Evolutionary conservation across 2,329 filamentous ascomycete species (phyloP).

Genomic region (Pseudogymnoascus sp.): DNA sequence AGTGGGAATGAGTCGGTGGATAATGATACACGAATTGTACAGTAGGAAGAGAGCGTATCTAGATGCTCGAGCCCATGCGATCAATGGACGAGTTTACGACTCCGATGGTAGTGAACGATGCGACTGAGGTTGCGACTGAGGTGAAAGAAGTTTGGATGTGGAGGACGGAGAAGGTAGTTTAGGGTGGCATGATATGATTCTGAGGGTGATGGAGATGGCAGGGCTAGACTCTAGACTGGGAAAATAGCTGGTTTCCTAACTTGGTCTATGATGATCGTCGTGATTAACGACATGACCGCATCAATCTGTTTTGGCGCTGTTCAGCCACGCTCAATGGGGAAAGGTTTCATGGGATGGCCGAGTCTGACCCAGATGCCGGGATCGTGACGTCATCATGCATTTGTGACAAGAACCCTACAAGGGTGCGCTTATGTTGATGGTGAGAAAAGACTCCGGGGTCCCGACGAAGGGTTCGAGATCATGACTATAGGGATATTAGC

Average conservation of each 20-base stretch:
- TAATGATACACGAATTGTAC: not conserved
- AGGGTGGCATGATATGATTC: not conserved
- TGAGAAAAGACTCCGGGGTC: not conserved
- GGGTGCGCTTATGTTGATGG: not conserved
- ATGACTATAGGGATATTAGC: not conserved
- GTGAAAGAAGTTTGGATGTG: not conserved
- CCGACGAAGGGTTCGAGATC: not conserved
- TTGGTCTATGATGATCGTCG: not conserved
- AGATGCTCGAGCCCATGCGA: not conserved
- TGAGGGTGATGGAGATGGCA: not conserved
- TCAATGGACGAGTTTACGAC: not conserved
- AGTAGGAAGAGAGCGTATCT: not conserved
- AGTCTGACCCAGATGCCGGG: not conserved
- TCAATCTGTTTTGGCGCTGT: not conserved
- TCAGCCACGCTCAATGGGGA: not conserved
- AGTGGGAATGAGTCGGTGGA: not conserved
- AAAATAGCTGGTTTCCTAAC: slow-evolving; percentile 3
- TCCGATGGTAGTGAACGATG: not conserved
- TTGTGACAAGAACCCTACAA: slow-evolving; percentile 2
- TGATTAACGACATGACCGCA: slow-evolving; percentile 3
- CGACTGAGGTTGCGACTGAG: not conserved
- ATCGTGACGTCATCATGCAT: not conserved
- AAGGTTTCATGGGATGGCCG: not conserved
- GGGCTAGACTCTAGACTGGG: slow-evolving; percentile 1
- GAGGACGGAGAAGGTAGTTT: not conserved